Percentiles rank a stretch among this genome's conserved stretches.
Conservation (phyloP, 1,284 basidiomycete genomes). For the Rhodotorula sp. region DNA sequence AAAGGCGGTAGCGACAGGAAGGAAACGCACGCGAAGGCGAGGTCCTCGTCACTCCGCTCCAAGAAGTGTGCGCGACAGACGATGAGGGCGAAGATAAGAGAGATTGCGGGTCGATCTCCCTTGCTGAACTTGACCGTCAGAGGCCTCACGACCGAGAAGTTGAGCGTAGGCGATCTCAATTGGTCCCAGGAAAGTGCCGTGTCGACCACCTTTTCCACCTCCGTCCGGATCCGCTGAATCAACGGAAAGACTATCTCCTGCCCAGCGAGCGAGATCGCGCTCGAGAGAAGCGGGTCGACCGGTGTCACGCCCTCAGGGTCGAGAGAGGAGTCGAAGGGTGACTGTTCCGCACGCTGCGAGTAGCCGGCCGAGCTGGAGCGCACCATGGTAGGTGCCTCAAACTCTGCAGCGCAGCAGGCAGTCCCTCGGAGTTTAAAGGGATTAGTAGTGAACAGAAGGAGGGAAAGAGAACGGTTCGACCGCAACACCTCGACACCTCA, state of each 20-base stretch:
- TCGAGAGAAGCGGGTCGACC: slow-evolving; percentile 8
- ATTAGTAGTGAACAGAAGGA: neutral
- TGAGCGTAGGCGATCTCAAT: slow-evolving; percentile 25
- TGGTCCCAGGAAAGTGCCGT: slow-evolving; percentile 26
- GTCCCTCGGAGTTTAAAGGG: neutral
- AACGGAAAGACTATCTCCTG: slow-evolving; percentile 35
- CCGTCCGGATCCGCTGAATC: slow-evolving; percentile 22
- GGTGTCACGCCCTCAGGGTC: neutral
- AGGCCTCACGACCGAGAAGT: slow-evolving; percentile 41
- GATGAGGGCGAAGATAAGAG: slow-evolving; percentile 40
- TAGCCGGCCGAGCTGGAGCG: slow-evolving; percentile 11
- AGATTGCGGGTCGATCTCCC: slow-evolving; percentile 23
- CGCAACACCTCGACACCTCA: no score
- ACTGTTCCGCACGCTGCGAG: neutral
- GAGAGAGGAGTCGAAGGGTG: no score
- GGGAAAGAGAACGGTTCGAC: no score
- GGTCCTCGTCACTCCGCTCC: slow-evolving; percentile 31
- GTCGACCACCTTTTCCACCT: slow-evolving; percentile 30
- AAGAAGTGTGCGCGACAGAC: slow-evolving; percentile 39
- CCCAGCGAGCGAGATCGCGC: slow-evolving; percentile 1
- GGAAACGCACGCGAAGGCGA: slow-evolving; percentile 33
- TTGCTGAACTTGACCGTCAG: slow-evolving; percentile 30
- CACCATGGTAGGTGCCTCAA: neutral
- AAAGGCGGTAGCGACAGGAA: neutral
- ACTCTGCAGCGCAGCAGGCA: neutral